phyloP scores from a whole-genome alignment of 768 basidiomycete genomes.

The Daedaleopsis nitida region DNA sequence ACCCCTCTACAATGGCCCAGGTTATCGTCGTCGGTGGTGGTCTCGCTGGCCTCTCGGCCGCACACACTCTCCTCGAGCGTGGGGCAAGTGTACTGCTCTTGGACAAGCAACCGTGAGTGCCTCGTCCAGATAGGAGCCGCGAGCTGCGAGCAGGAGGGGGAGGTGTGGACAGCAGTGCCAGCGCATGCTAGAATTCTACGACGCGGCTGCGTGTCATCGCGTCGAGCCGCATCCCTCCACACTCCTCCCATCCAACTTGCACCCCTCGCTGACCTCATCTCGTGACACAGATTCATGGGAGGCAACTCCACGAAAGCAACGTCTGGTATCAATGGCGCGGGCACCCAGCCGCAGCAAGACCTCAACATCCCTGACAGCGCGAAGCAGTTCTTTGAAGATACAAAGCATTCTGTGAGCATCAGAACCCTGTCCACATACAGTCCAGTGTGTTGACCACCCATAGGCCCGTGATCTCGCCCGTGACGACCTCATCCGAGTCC shows the following conservation, averaged over 20 bases:
- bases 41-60: constrained; percentile 92
- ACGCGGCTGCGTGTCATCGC: background rate
- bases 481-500: constrained; percentile 91
- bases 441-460: background rate
- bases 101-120: constrained; percentile 86
- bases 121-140: background rate
- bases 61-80: constrained; percentile 94
- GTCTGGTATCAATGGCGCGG: constrained; percentile 96
- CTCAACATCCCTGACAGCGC: constrained; percentile 85
- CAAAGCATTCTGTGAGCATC: constrained; percentile 85
- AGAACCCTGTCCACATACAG: too few species aligned
- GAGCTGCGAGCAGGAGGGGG: too few species aligned
- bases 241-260: background rate
- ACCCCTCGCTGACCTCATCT: constrained; percentile 3
- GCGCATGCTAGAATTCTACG: too few species aligned
- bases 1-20: constrained; percentile 43
- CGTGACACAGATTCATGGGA: constrained; percentile 79
- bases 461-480: constrained; percentile 95
- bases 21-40: constrained; percentile 96
- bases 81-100: constrained; percentile 92
- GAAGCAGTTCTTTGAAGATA: constrained; percentile 95
- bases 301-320: constrained; percentile 97
- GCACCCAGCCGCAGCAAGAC: constrained; percentile 83
- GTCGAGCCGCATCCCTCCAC: background rate
- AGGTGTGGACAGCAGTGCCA: too few species aligned